Base-by-base conservation (phyloP, 495 filamentous ascomycete species). In the Mycothermus thermophilus region DNA sequence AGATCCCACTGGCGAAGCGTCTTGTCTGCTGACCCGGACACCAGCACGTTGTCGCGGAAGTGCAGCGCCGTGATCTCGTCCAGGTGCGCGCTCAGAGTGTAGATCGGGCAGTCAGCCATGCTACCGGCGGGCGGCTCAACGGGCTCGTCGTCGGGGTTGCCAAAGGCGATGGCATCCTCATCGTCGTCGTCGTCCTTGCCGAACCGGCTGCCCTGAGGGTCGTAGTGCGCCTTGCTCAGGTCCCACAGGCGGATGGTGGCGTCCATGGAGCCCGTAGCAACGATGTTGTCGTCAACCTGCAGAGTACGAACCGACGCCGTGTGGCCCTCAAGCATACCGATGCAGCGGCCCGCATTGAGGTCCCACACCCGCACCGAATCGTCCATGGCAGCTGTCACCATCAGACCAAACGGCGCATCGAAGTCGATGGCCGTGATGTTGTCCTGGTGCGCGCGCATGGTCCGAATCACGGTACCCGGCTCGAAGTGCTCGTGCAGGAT, bases 281-380 rank as follows among this genome's bases (percentile, higher is more conserved):
- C 77, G 40, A 99, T 76, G 55, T 92, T 95, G 44, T 95, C 90
- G 50, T 96, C 84, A 5, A 96, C 78, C 52, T 99, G 92, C 10
- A 99, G 62, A 34, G 86, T 79, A 11, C 90, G 74, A 22, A 99
- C 92, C 1, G 90, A 94, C 12, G 87, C 87, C 23, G 92, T 82
- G 48, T 99, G 90, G 11, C 90, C 90, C 51, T 96, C 90, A 18
- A 99, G 65, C 27, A 83, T 50, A 10, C 90, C 90, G 20, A 87
- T 79, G 58, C 92, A 96, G 13, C 87, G 74, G 18, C 92, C 90
- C 6, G 80, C 76, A 50, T 83, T 93, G 38, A 99, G 66, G 57
- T 99, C 92, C 88, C 88, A 99, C 20, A 96, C 90, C 33, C 83
- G 71, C n/a, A 99, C 83, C 2, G 84, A 86, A 58, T 99, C 90